phyloP scores from a whole-genome alignment of 495 filamentous ascomycete species.

The Penicillium flavigenum region DNA sequence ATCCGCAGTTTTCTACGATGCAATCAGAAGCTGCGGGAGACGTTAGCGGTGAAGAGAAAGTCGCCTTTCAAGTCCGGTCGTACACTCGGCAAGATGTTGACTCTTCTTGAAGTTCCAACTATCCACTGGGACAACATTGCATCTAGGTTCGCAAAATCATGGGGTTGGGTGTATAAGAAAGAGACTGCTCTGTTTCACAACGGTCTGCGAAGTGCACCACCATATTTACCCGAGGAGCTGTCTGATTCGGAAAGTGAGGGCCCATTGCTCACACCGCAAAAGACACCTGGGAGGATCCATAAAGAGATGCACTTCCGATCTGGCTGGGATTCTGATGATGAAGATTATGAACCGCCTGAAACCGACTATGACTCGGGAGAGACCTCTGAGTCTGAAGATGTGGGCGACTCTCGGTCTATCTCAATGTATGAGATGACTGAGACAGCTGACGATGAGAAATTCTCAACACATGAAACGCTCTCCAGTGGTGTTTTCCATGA shows the following conservation, averaged over 20 bases:
- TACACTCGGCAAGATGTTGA: background rate
- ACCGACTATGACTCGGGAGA: background rate
- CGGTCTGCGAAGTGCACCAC: background rate
- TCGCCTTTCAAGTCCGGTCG: background rate
- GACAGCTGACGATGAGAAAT: background rate
- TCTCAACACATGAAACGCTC: background rate
- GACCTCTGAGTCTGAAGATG: background rate
- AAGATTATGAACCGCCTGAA: background rate
- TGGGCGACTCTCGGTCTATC: background rate
- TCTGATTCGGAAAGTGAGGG: background rate
- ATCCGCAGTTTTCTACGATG: background rate
- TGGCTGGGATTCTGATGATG: background rate
- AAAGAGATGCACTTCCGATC: background rate
- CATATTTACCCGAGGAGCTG: background rate
- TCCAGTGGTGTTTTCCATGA: background rate
- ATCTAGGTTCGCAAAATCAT: background rate
- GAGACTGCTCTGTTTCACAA: background rate
- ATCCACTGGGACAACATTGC: background rate
- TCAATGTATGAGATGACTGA: background rate
- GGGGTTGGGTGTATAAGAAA: slow-evolving; percentile 1
- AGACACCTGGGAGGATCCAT: background rate
- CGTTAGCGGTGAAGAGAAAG: background rate
- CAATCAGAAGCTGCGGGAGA: background rate
- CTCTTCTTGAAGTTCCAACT: background rate
- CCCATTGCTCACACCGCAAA: background rate